Base-by-base conservation (phyloP, 768 basidiomycete species). In the Leucosporidium yakuticum region DNA sequence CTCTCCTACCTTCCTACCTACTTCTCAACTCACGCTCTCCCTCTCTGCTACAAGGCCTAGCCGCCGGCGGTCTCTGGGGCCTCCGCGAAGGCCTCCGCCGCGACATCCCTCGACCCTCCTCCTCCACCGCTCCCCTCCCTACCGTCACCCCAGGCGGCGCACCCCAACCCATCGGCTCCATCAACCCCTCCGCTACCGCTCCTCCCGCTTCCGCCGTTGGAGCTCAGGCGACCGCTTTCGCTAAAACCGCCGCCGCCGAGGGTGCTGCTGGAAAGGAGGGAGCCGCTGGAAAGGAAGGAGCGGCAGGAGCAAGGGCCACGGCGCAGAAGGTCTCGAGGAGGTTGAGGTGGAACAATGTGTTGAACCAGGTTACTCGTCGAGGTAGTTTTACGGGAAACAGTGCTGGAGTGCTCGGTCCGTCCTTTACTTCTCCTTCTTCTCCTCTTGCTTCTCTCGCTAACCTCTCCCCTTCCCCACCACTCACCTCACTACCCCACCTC, bases 381-480 rank as follows among this genome's bases (percentile, higher is more conserved):
- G 96, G 96, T 39, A 95, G 91, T 56, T 96, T 95, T 81, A 88
- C 96, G 80, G 96, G 93, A 77, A 99, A 98, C 83, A 96, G 92
- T 77, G 90, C 94, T 78, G 96, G 96, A 79, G 90, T 97, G 70
- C 83, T 98, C 71, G 96, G 96, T 97, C 76, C 80, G 90, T 84
- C 21, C 69, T 71, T 71, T 74, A 69, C 79, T 74, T 70, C 47
- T 48, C 76, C 77, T 76, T 77, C 76, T 79, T 77, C 78, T 15
- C 14, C 39, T 15, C 39, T 36, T 5, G 6, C 34, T 36, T 36
- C 34, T 36, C 34, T 12, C 12, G 17, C 39, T 44, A 15, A 44
- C 39, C 8, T n/a, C 39, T 44, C 39, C 39, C 14, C 14, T 44
- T 15, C 17, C 39, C 39, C 39, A 8, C 39, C 39, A 5, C 5